Percentiles rank a stretch among this genome's conserved stretches.
Conservation (phyloP, 768 basidiomycete genomes). For the Mycena polygramma region DNA sequence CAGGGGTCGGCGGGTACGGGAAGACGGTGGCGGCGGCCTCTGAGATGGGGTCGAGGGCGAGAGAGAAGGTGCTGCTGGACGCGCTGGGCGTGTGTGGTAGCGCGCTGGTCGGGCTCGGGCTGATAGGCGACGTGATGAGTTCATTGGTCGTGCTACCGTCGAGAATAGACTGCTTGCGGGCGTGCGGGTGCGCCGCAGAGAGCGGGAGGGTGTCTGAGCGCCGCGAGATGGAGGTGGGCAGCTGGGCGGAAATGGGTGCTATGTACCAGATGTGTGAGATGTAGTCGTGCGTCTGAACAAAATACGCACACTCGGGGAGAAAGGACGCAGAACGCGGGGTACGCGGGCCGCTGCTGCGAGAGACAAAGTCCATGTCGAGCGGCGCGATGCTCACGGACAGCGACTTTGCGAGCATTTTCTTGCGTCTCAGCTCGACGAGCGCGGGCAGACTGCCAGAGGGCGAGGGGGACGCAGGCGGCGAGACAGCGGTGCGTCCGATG, state of each 20-base stretch:
- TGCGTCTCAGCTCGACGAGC: conserved; percentile 67
- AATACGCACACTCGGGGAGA: conserved; percentile 25
- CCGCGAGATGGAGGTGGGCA: conserved; percentile 37
- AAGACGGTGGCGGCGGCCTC: conserved; percentile 46
- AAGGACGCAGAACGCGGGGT: conserved; percentile 27
- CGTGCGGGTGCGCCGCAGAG: conserved; percentile 78
- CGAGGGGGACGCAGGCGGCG: conserved; percentile 39
- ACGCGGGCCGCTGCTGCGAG: conserved; percentile 12
- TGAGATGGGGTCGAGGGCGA: conserved; percentile 63
- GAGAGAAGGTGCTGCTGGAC: conserved; percentile 62
- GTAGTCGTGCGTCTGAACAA: conserved; percentile 1
- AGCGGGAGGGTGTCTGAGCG: conserved; percentile 61
- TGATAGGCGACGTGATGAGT: conserved; percentile 47
- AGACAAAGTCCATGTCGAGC: conserved; percentile 55
- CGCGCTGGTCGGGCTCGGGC: conserved; percentile 38
- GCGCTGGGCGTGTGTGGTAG: conserved; percentile 53
- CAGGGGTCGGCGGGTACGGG: conserved; percentile 53
- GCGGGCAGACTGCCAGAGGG: conserved; percentile 56
- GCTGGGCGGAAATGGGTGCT: conserved; percentile 20
- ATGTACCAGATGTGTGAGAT: neutral
- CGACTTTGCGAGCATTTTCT: conserved; percentile 69
- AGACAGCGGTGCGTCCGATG: conserved; percentile 59
- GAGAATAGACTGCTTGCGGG: conserved; percentile 77
- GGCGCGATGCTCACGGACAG: conserved; percentile 75
- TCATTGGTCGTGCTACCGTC: conserved; percentile 58